Conservation (phyloP, 2,329 filamentous ascomycete genomes). For the Cytospora piceae region DNA sequence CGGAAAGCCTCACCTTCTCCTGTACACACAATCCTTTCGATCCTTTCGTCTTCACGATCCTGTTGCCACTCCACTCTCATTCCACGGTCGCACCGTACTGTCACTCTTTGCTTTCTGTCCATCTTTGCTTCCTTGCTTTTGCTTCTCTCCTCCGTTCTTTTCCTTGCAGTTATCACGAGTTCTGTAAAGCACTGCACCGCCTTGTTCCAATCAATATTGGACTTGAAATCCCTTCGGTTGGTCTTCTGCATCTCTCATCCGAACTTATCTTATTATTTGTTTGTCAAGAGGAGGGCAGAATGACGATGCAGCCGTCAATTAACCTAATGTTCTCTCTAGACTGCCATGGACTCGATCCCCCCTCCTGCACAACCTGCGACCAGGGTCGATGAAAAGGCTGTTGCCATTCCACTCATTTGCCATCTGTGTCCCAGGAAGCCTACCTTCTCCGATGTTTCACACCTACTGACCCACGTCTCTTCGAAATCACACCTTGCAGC, state of each 20-base stretch:
- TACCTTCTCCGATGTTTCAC: slow-evolving; percentile 86
- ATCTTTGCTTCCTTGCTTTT: slow-evolving; percentile 30
- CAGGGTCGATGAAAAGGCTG: slow-evolving; percentile 13
- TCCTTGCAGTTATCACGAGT: not conserved
- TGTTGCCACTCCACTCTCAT: slow-evolving; percentile 35
- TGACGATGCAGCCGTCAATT: slow-evolving; percentile 3
- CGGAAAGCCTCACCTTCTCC: slow-evolving; percentile 17
- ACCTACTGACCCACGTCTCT: slow-evolving; percentile 87
- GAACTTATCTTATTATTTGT: not conserved
- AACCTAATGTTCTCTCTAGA: not conserved
- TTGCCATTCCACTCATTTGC: slow-evolving; percentile 72
- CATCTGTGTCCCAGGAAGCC: slow-evolving; percentile 80
- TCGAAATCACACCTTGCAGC: slow-evolving; percentile 91
- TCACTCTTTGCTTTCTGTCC: slow-evolving; percentile 36
- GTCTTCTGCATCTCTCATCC: not conserved
- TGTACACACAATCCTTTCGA: not conserved
- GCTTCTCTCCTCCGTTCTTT: slow-evolving; percentile 5
- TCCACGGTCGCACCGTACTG: slow-evolving; percentile 35
- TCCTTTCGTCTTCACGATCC: not conserved
- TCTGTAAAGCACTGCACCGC: not conserved
- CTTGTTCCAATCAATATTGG: not conserved
- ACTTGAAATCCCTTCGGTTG: slow-evolving; percentile 4
- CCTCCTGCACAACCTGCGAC: not conserved
- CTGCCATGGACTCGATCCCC: slow-evolving; percentile 19
- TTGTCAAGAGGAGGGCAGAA: not conserved